Percentiles rank a stretch among this genome's conserved stretches.
These are phyloP conservation scores for Leccinum subgranulosum DNA, from an alignment of 768 basidiomycete genomes.

Conservation along the genomic window DNA sequence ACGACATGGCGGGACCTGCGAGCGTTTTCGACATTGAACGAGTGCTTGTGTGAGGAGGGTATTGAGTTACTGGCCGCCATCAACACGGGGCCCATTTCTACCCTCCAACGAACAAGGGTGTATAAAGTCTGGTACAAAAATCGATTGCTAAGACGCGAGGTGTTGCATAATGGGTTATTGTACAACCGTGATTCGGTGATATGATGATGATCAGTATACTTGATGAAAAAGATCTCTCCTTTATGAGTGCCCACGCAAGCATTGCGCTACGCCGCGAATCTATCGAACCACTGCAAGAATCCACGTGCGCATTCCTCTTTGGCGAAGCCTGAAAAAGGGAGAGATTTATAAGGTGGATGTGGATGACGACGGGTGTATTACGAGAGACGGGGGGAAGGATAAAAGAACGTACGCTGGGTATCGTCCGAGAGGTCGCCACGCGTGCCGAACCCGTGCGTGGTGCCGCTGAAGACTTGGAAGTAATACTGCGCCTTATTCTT, in stretches of 20 bases:
- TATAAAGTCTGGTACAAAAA: not conserved
- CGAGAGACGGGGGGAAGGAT: not conserved
- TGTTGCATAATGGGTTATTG: conserved; percentile 2
- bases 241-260: not conserved
- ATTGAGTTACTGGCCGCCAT: not conserved
- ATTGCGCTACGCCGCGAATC: conserved; percentile 34
- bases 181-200: conserved; percentile 8
- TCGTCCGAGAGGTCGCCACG: conserved; percentile 30
- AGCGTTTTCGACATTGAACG: conserved; percentile 26
- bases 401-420: conserved; percentile 16
- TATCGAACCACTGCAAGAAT: conserved; percentile 49
- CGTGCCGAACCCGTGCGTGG: conserved; percentile 37
- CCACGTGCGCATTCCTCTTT: conserved; percentile 57
- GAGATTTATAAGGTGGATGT: not conserved
- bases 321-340: conserved; percentile 45
- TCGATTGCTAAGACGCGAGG: not conserved
- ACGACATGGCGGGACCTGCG: conserved; percentile 43
- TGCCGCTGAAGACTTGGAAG: conserved; percentile 52
- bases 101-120: not conserved
- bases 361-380: not conserved
- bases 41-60: not conserved
- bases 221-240: not conserved
- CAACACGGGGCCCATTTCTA: not conserved
- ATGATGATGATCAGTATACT: not conserved
- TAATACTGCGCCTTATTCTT: conserved; percentile 51